Base-by-base conservation (phyloP, 169 alveolate genomes). In the Plasmodium vinckei region DNA sequence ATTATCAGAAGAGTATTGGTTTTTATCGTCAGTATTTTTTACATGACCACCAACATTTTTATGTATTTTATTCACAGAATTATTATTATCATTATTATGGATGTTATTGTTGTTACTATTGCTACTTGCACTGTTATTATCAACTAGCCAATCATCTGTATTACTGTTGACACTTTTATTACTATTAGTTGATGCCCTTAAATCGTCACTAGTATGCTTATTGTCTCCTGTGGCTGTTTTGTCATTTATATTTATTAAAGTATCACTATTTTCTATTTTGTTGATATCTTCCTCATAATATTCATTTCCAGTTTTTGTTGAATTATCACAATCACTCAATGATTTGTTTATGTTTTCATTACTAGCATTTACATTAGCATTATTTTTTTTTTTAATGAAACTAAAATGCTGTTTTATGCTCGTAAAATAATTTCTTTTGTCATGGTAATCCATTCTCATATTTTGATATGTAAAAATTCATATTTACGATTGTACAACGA, bases 401-500 rank as follows among this genome's bases (percentile, higher is more conserved):
- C 46, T 63, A 75, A 75, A 49, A 67, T 60, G 71, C 33, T 75
- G 75, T 33, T 61, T 61, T 75, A 75, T 75, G 56, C 59, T 75
- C 71, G 19, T 75, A 64, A 46, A 75, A 63, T 75, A 68, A 67
- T 64, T 75, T 17, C 61, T 54, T 46, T 27, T 75, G 5, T 75
- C 77, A 75, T 75, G 88, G 63, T 61, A 75, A 63, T 75, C 88
- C 88, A 75, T 75, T 61, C 88, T 75, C 88, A 75, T 75, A 23
- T 75, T 75, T 75, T 75, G 49, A 63, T 75, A 49, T 46, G 23
- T 65, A 49, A 19, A 49, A 60, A 42, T 23, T 15, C 84, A 71
- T 71, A 51, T 71, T 71, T 71, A 17, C 21, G 23, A 27, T 71
- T 25, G 44, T 27, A 25, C 53, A 68, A 17, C 25, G 23, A 54